Evolutionary conservation across 345 rosid genomes (phyloP).

Genomic region (Citrus hindsii): DNA sequence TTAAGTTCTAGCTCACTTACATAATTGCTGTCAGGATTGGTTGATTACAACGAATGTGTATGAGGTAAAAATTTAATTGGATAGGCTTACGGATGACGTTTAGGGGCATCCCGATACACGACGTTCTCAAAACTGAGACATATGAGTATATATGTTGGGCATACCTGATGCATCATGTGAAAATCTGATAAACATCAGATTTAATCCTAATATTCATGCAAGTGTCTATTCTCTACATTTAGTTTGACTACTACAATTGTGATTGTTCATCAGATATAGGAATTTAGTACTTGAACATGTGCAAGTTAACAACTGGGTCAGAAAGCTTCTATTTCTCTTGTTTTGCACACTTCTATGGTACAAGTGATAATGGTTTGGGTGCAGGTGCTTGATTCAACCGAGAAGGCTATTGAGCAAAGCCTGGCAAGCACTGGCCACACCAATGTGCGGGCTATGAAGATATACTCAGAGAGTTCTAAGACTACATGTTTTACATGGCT

Average conservation of each 20-base stretch:
- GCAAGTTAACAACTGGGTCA: background rate
- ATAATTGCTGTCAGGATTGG: no score
- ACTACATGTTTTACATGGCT: slow-evolving; percentile 90
- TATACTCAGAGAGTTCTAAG: slow-evolving; percentile 66
- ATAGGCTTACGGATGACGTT: no score
- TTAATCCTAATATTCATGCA: background rate
- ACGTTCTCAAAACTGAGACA: background rate
- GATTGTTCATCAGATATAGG: background rate
- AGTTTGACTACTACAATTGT: background rate
- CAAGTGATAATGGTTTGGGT: slow-evolving; percentile 4
- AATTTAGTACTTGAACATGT: background rate
- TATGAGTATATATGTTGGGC: background rate
- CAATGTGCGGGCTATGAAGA: slow-evolving; percentile 55
- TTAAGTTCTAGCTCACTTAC: no score
- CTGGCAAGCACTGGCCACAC: slow-evolving; percentile 80
- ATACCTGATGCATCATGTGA: background rate
- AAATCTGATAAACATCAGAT: background rate
- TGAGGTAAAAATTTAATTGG: no score
- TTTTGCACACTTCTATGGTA: background rate
- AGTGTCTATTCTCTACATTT: background rate
- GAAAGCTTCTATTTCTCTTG: background rate
- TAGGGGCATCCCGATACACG: no score
- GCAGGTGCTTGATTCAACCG: slow-evolving; percentile 87
- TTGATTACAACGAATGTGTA: no score
- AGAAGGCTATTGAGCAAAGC: slow-evolving; percentile 85